phyloP scores from a whole-genome alignment of 2,329 filamentous ascomycete species.

The Claviceps sp. region DNA sequence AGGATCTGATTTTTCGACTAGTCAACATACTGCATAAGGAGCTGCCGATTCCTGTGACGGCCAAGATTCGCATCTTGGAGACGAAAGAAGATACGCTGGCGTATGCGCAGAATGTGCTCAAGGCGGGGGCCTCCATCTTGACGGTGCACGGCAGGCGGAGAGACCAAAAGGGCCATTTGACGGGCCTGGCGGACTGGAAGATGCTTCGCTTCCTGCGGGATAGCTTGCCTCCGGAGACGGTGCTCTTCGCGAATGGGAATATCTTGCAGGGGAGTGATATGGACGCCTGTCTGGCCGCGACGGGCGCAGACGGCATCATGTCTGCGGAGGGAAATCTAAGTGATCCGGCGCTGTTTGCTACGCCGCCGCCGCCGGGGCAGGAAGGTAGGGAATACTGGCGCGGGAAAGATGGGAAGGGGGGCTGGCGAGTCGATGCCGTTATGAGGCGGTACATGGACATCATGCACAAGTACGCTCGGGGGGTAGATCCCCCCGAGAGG shows the following conservation, averaged over 20 bases:
- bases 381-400: conserved; percentile 79
- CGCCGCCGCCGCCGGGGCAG: conserved; percentile 46
- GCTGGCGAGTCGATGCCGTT: conserved; percentile 80
- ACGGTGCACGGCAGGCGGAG: conserved; percentile 80
- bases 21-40: conserved; percentile 71
- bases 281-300: conserved; percentile 61
- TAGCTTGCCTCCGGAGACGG: conserved; percentile 70
- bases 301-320: conserved; percentile 88
- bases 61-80: conserved; percentile 85
- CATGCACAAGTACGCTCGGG: conserved; percentile 64
- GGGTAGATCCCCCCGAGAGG: conserved; percentile 49
- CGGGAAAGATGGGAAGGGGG: conserved; percentile 62
- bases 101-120: conserved; percentile 78
- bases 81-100: conserved; percentile 74
- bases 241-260: conserved; percentile 95
- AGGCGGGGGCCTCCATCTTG: conserved; percentile 80
- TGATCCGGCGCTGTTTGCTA: conserved; percentile 75
- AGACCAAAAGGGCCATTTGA: conserved; percentile 93
- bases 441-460: conserved; percentile 84
- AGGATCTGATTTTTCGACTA: conserved; percentile 66
- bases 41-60: conserved; percentile 74
- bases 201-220: conserved; percentile 72
- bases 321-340: conserved; percentile 90
- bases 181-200: conserved; percentile 85
- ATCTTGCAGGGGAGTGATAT: conserved; percentile 72